Evolutionary conservation across 164 flowering plant genomes (phyloP), one percentile per base, ranked within the genome.

Genomic region (Stephania japonica): DNA sequence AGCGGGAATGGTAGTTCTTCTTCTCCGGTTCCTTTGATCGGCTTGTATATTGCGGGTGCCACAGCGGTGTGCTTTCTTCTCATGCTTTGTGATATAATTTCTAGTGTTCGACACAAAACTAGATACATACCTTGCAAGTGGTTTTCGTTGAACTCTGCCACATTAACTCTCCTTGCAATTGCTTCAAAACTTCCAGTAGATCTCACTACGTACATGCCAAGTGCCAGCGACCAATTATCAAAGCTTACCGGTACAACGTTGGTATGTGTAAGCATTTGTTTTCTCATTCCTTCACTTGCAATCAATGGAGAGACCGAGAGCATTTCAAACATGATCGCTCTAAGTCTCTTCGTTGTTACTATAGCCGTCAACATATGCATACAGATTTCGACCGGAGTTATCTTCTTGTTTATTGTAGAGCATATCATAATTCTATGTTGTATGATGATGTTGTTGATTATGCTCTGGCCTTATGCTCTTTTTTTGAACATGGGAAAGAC

Each of bases 171-270:
- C 6, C 47, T 78, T 24, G 69, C 70, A 6, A 69, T 73, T 38
- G 70, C 73, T 7, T 62, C 75, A n/a, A 77, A 77, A 66, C 42
- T 77, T 63, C 70, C 80, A 8, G 38, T 65, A 13, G 76, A 77
- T 65, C 42, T 73, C 4, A 69, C 72, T 18, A 70, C 66, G 18
- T 12, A 53, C 0, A 70, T 73, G 76, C 72, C 73, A 21, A 32
- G 27, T 7, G 26, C 49, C 23, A 12, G 67, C 14, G 74, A 78
- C 47, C 76, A 70, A 25, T 47, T 78, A 41, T 72, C 76, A 1
- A 73, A 73, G 24, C 73, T 78, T n/a, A 65, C 62, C 50, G 63
- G 74, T 16, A 44, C 72, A 24, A 65, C 53, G 5, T 25, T 78
- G 6, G 6, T 78, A 42, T 76, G 75, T 23, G 44, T 50, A 47